Conservation (phyloP, 306 rosid species). For the Inga oerstediana region DNA sequence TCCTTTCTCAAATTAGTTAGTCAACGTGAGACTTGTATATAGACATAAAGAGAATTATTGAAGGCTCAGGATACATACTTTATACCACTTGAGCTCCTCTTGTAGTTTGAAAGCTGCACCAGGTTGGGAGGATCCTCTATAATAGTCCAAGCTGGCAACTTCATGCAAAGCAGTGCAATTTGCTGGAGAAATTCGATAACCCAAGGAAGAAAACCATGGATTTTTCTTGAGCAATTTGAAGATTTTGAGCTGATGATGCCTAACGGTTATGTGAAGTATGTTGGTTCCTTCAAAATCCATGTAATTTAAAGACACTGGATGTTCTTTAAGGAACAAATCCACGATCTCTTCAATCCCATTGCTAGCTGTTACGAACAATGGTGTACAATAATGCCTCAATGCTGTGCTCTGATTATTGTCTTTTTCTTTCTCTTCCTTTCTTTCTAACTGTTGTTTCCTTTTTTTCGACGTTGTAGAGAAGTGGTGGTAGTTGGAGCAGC, state of each 20-base stretch:
- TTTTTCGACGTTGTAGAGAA: not conserved
- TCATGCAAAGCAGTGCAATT: conserved; percentile 43
- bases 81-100: conserved; percentile 40
- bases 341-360: conserved; percentile 38
- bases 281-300: not conserved
- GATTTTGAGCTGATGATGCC: conserved; percentile 32
- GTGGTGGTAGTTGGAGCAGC: not conserved
- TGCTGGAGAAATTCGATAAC: not conserved
- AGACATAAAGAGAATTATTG: no score
- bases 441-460: not conserved
- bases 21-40: no score
- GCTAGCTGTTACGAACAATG: conserved; percentile 38
- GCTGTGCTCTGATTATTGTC: no score
- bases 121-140: not conserved
- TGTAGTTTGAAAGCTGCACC: conserved; percentile 46
- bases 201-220: not conserved
- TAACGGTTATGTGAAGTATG: conserved; percentile 34
- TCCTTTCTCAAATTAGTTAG: no score
- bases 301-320: conserved; percentile 30
- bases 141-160: not conserved
- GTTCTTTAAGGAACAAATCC: not conserved
- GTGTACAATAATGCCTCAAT: not conserved
- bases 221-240: conserved; percentile 16
- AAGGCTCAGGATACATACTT: not conserved
- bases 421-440: not conserved